These are phyloP conservation scores for Wickerhamomyces sp. DNA, from an alignment of 1,139 yeast genomes.

Conservation along the genomic window DNA sequence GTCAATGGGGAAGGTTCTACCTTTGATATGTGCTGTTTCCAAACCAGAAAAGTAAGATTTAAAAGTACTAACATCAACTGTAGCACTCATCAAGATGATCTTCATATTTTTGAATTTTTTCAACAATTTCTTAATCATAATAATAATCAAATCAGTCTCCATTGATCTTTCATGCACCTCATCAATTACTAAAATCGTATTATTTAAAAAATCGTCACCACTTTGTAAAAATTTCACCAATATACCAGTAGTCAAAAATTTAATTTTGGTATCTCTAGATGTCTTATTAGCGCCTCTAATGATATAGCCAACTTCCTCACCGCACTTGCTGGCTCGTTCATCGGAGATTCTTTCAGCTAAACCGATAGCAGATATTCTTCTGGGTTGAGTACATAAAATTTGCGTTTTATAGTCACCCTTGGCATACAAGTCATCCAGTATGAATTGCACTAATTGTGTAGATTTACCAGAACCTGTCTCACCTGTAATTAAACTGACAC, in stretches of 20 bases:
- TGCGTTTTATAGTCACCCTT: constrained; percentile 47
- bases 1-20: constrained; percentile 86
- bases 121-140: constrained; percentile 62
- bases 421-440: constrained; percentile 55
- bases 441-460: constrained; percentile 87
- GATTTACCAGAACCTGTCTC: constrained; percentile 98
- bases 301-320: constrained; percentile 81
- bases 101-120: constrained; percentile 46
- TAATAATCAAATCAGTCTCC: constrained; percentile 82
- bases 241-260: constrained; percentile 92
- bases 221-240: constrained; percentile 78
- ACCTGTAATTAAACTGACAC: constrained; percentile 81
- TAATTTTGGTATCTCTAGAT: constrained; percentile 54
- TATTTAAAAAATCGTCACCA: constrained; percentile 43
- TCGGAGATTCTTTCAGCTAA: constrained; percentile 89
- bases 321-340: constrained; percentile 66
- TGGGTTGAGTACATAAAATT: constrained; percentile 89
- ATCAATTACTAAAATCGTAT: constrained; percentile 63
- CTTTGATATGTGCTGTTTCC: constrained; percentile 70
- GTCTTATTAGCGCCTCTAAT: constrained; percentile 88
- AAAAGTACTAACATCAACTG: constrained; percentile 74
- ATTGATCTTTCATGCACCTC: constrained; percentile 96
- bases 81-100: constrained; percentile 89
- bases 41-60: constrained; percentile 51
- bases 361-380: constrained; percentile 94